These are phyloP conservation scores for Fonsecaea erecta DNA, from an alignment of 2,329 filamentous ascomycete genomes.

Conservation along the genomic window DNA sequence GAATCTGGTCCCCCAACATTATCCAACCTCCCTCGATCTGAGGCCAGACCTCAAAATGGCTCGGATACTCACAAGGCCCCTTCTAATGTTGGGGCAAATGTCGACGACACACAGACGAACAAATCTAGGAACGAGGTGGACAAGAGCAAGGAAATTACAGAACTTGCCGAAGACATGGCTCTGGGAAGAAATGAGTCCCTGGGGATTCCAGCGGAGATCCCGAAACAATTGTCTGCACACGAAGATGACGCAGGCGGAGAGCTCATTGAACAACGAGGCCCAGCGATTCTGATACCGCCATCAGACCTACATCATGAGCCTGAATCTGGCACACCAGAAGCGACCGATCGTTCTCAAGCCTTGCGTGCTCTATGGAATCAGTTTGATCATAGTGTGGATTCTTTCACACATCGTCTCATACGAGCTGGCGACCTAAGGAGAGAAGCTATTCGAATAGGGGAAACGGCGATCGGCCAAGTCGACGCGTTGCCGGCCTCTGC, in stretches of 20 bases:
- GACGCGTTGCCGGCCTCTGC: background rate
- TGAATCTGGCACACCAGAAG: background rate
- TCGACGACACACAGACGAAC: background rate
- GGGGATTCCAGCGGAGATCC: background rate
- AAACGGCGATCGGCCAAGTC: background rate
- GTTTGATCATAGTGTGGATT: background rate
- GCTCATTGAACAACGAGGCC: background rate
- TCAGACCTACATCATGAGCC: background rate
- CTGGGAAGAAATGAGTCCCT: background rate
- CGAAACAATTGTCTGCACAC: background rate
- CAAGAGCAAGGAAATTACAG: background rate
- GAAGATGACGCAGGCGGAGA: background rate
- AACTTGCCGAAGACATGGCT: background rate
- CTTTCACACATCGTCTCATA: slow-evolving; percentile 7
- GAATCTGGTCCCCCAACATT: background rate
- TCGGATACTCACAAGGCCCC: background rate
- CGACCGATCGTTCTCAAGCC: background rate
- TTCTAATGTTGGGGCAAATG: background rate
- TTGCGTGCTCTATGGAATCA: slow-evolving; percentile 4
- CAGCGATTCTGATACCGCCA: background rate
- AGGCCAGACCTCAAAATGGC: background rate
- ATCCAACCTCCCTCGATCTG: background rate
- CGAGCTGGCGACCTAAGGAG: slow-evolving; percentile 4
- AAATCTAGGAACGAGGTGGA: background rate
- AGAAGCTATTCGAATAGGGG: background rate